Conservation (phyloP, 441 rosid species). For the Erodium moschatum region DNA sequence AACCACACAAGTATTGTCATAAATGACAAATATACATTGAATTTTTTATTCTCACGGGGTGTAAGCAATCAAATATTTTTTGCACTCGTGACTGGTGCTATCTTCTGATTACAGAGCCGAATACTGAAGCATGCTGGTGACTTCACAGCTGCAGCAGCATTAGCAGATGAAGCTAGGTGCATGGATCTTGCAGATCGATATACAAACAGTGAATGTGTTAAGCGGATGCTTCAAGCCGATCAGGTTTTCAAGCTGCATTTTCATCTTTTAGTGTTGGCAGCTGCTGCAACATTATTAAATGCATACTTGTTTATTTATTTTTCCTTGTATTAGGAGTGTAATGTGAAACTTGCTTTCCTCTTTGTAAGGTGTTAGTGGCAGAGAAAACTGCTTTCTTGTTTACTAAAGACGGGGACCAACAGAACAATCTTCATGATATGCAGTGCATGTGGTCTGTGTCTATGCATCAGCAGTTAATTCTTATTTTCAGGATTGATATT, state of each 20-base stretch:
- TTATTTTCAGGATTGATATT: slow-evolving; percentile 9
- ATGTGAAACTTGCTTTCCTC: neutral
- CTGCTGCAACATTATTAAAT: neutral
- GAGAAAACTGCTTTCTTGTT: slow-evolving; percentile 94
- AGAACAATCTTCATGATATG: slow-evolving; percentile 99
- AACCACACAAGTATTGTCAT: neutral
- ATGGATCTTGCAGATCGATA: slow-evolving; percentile 99
- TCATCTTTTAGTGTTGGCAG: neutral
- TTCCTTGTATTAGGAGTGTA: slow-evolving; percentile 9
- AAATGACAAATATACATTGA: neutral
- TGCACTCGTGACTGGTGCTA: neutral
- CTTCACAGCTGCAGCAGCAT: slow-evolving; percentile 78
- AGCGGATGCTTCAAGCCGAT: slow-evolving; percentile 98
- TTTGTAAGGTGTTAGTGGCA: slow-evolving; percentile 67
- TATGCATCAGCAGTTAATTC: slow-evolving; percentile 17
- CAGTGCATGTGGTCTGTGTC: slow-evolving; percentile 98
- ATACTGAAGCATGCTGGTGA: slow-evolving; percentile 99
- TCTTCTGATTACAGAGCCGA: slow-evolving; percentile 58
- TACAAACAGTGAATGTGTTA: slow-evolving; percentile 91
- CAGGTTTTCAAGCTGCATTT: slow-evolving; percentile 47
- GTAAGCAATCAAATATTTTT: neutral
- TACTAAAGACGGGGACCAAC: slow-evolving; percentile 97
- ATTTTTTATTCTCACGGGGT: neutral
- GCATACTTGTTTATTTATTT: slow-evolving; percentile 7
- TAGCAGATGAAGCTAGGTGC: slow-evolving; percentile 99